Percentiles rank a stretch among this genome's conserved stretches.
phyloP scores from a whole-genome alignment of 345 rosid species.

The Arabis alpina region DNA sequence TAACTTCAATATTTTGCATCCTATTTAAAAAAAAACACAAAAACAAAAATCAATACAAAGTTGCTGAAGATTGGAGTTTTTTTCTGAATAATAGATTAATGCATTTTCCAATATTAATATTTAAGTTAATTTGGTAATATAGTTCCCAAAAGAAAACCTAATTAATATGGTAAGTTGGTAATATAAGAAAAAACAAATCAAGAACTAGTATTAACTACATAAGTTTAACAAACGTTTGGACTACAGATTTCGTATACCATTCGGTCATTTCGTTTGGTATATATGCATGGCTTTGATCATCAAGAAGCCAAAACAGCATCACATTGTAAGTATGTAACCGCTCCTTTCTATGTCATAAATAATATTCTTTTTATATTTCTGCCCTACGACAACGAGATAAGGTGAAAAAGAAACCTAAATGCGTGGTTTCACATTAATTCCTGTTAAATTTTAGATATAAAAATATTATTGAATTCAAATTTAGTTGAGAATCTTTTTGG shows the following conservation, averaged over 20 bases:
- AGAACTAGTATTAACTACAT: neutral
- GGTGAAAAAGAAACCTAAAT: neutral
- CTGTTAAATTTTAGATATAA: neutral
- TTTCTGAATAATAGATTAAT: neutral
- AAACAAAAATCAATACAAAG: neutral
- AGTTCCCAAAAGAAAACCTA: neutral
- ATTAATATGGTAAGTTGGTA: slow-evolving; percentile 2
- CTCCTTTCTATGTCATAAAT: slow-evolving; percentile 15
- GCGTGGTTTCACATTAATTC: slow-evolving; percentile 8
- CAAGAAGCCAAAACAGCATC: slow-evolving; percentile 23
- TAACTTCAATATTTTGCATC: neutral
- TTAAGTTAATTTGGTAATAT: neutral
- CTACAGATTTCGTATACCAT: slow-evolving; percentile 24
- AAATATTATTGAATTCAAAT: neutral
- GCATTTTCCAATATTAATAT: slow-evolving; percentile 17
- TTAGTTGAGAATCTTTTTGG: neutral
- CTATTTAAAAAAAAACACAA: neutral
- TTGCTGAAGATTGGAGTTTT: neutral
- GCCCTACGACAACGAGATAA: neutral
- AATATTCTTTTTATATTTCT: slow-evolving; percentile 10
- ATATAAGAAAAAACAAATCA: slow-evolving; percentile 2
- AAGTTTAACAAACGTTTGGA: slow-evolving; percentile 9
- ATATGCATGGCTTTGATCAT: slow-evolving; percentile 31
- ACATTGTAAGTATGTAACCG: slow-evolving; percentile 25
- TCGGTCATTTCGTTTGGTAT: slow-evolving; percentile 4